Evolutionary conservation across 73 alveolate species (phyloP).

Genomic region (Tetrahymena elliotti): DNA sequence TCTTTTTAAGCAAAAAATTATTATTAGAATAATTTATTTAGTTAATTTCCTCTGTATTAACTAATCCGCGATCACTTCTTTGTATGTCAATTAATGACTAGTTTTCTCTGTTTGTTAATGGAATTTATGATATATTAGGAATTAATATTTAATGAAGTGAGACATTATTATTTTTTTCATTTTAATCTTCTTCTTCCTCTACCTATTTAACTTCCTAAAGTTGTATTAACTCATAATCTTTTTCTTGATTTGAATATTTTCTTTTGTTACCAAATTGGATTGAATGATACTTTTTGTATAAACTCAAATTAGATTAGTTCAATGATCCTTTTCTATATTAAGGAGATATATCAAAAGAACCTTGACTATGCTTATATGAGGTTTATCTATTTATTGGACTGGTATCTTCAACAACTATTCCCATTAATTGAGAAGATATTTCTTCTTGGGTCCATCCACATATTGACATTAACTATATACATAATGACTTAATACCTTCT

Average conservation of each 20-base stretch:
- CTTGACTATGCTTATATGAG: neutral
- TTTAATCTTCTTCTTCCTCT: neutral
- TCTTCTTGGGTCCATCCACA: neutral
- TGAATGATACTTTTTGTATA: neutral
- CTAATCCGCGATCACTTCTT: neutral
- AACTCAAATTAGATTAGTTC: neutral
- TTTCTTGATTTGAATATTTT: neutral
- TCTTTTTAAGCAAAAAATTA: neutral
- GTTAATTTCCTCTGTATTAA: neutral
- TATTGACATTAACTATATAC: neutral
- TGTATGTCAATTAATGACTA: neutral
- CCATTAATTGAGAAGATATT: neutral
- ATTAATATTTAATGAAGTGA: neutral
- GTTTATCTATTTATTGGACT: neutral
- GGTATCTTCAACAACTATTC: neutral
- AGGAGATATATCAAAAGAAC: neutral
- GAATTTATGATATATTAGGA: neutral
- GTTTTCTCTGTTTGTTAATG: neutral
- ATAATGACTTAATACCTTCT: neutral
- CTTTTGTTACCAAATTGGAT: neutral
- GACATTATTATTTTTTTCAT: neutral
- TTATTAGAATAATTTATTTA: neutral
- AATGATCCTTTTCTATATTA: neutral
- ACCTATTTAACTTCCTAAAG: neutral
- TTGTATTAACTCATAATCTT: neutral